Evolutionary conservation across 2,329 filamentous ascomycete species (phyloP), one percentile per base, ranked within the genome.

Genomic region (Alternaria panax): DNA sequence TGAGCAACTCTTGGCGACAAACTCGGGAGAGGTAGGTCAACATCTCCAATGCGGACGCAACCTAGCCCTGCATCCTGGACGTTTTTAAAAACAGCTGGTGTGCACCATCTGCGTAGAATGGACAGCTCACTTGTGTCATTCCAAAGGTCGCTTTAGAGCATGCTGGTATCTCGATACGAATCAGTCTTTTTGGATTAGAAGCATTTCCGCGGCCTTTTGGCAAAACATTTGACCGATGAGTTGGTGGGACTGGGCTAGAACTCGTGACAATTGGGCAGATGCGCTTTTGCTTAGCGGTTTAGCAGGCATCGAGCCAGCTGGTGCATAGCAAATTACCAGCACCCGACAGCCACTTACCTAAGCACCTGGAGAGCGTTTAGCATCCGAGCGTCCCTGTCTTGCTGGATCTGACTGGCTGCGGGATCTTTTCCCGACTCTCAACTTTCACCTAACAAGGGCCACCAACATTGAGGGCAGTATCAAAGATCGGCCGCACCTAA

Each of bases 141-240:
- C 11, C 32, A 27, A 27, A 20, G 45, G 18, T 41, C 24, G 25
- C 27, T 28, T 32, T 43, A 16, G 22, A 30, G 20, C n/a, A 18
- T 42, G 36, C 18, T 51, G 18, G 34, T 11, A 51, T 32, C 41
- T 60, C 57, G 57, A 57, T 60, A 57, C 57, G 57, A 57, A 60
- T 60, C 46, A 60, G 57, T 57, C 41, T 28, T 47, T 60, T 51
- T 22, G 57, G 53, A 57, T 47, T 55, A 56, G 57, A 24, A 51
- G 32, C 38, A 41, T 34, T 34, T 20, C 42, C n/a, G 46, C 40
- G 46, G 53, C 40, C 52, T 51, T 42, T 46, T 28, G 25, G 22
- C n/a, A 20, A 18, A 18, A 38, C 16, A 51, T 55, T 50, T 59
- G 43, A 34, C 56, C 51, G 51, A 55, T 20, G 32, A 20, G 20